Percentiles rank a stretch among this genome's conserved stretches.
Evolutionary conservation across 768 basidiomycete species (phyloP).

Genomic region (Lyophyllum shimeji): DNA sequence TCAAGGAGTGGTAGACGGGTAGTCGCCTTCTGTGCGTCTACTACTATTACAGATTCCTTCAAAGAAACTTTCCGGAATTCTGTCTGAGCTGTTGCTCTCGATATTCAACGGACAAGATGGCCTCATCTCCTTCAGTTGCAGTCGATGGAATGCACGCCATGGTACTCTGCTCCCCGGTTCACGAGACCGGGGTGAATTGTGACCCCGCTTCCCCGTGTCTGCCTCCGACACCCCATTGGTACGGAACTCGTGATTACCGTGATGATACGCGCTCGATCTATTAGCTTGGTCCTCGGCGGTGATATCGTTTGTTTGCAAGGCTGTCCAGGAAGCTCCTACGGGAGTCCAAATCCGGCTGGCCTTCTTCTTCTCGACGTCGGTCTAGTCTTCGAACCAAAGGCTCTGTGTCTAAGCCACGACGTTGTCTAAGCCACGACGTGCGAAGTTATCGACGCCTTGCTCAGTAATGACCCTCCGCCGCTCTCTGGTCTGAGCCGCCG

Average conservation of each 20-base stretch:
- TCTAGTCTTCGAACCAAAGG: constrained; percentile 24
- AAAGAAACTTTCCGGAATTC: not conserved
- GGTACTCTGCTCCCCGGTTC: too few species aligned
- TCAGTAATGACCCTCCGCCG: constrained; percentile 12
- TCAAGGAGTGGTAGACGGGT: too few species aligned
- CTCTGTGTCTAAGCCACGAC: constrained; percentile 18
- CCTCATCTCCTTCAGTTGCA: not conserved
- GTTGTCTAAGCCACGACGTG: constrained; percentile 18
- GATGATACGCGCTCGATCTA: not conserved
- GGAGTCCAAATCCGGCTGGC: constrained; percentile 19
- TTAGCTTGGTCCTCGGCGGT: not conserved
- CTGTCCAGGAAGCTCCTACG: constrained; percentile 8
- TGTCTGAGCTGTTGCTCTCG: not conserved
- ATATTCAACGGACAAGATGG: not conserved
- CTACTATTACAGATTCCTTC: not conserved
- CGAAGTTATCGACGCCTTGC: constrained; percentile 16
- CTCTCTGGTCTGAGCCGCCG: constrained; percentile 19
- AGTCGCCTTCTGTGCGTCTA: too few species aligned
- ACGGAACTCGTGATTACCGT: not conserved
- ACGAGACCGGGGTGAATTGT: too few species aligned
- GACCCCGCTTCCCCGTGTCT: too few species aligned
- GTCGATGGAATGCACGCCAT: too few species aligned
- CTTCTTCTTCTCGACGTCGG: constrained; percentile 27
- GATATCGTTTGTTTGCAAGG: constrained; percentile 3
- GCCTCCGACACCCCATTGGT: too few species aligned